Base-by-base conservation (phyloP, 352 stramenopile genomes). In the Pythium aphanidermatum region DNA sequence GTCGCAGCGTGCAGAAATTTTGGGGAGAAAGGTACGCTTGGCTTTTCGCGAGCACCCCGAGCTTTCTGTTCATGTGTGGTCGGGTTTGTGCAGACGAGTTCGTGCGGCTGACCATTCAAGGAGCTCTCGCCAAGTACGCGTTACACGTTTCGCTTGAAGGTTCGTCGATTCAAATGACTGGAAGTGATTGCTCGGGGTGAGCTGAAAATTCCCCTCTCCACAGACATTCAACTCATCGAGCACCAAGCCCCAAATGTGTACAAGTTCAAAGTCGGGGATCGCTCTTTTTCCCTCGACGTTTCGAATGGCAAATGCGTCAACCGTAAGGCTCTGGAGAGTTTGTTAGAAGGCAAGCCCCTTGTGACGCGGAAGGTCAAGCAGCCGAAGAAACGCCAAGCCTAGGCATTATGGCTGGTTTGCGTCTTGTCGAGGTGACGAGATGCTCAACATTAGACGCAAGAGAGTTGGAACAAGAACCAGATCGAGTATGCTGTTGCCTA, bases 301-400 rank as follows among this genome's bases (percentile, higher is more conserved):
- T 73, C 74, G 1, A 65, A 65, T 5, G 74, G 62, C 37, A 61
- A 62, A 11, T 83, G 68, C 29, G 50, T 70, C 24, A 89, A 84
- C 43, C 70, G 66, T 34, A 83, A 72, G 50, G 68, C 67, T n/a
- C 63, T 89, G 17, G 68, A 85, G 30, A 70, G 70, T n/a, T 36
- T 89, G 49, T 65, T 89, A 46, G 58, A 83, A 38, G 77, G 77
- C 30, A 82, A 74, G 46, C 74, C 77, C n/a, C 63, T 89, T 7
- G 70, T 86, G 17, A 73, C 69, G 17, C 76, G 71, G 33, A 81
- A 79, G 45, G 48, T 60, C 30, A 86, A 83, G 39, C 62, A 82
- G 49, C 50, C 63, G 31, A 89, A 89, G 60, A 85, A 84, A 41
- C 49, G 56, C n/a, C 27, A 56, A n/a, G n/a, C n/a, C n/a, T n/a